These are phyloP conservation scores for Dionaea muscipula DNA, from an alignment of 179 eudicot genomes.

Conservation along the genomic window DNA sequence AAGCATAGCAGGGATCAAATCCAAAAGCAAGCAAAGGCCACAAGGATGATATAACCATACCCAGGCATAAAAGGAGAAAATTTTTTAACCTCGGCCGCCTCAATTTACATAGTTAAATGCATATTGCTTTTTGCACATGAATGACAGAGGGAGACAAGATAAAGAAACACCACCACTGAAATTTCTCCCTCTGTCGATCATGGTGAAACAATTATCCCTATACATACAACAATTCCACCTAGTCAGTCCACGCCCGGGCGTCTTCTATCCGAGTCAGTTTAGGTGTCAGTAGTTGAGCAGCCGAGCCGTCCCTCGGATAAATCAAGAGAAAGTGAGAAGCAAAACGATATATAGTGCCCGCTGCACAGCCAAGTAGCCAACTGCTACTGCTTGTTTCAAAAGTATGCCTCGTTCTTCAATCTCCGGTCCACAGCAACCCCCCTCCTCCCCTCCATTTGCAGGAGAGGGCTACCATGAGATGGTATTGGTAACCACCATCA, in stretches of 20 bases:
- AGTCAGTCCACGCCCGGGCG: slow-evolving; percentile 3
- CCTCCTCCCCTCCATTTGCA: neutral
- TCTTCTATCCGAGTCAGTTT: slow-evolving; percentile 1
- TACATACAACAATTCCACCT: slow-evolving; percentile 23
- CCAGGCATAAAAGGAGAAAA: too few relatives aligned
- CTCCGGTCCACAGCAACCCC: neutral
- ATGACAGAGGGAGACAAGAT: neutral
- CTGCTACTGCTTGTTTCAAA: too few relatives aligned
- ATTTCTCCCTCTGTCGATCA: neutral
- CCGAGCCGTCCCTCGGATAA: neutral
- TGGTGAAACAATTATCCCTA: slow-evolving; percentile 10
- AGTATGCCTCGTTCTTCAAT: neutral
- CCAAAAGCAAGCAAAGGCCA: too few relatives aligned
- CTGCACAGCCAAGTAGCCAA: too few relatives aligned
- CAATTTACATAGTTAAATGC: too few relatives aligned
- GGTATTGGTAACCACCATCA: neutral
- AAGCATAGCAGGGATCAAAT: too few relatives aligned
- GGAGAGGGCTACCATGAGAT: neutral
- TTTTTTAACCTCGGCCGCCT: too few relatives aligned
- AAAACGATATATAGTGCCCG: too few relatives aligned
- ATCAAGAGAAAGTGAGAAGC: neutral
- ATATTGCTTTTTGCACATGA: neutral
- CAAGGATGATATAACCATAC: too few relatives aligned
- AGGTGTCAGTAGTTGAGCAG: slow-evolving; percentile 16
- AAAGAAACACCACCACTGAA: neutral